Evolutionary conservation across 106 monocot species (phyloP).

Genomic region (Vanilla planifolia): DNA sequence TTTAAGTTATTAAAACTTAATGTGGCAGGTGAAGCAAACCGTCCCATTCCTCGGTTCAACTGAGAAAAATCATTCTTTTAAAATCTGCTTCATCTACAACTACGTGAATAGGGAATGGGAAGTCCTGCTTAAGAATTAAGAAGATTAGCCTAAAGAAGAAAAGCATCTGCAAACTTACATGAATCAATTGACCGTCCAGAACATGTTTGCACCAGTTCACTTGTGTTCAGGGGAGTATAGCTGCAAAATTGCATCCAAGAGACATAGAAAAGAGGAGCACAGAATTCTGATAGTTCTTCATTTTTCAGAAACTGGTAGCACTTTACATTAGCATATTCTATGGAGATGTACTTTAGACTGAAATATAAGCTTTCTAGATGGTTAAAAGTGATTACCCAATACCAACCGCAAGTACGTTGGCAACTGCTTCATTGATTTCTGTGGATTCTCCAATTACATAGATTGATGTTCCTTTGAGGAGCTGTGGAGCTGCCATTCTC

Average conservation of each 20-base stretch:
- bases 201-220: slow-evolving; percentile 76
- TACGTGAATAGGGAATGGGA: too few species aligned
- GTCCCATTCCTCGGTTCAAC: too few species aligned
- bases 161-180: slow-evolving; percentile 30
- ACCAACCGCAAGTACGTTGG: slow-evolving; percentile 64
- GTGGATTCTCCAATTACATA: slow-evolving; percentile 82
- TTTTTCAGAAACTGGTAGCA: neutral
- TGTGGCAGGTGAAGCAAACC: too few species aligned
- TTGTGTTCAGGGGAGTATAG: slow-evolving; percentile 65
- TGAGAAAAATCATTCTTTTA: too few species aligned
- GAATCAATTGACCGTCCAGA: slow-evolving; percentile 62
- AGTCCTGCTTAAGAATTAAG: too few species aligned
- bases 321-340: neutral
- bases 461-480: slow-evolving; percentile 83
- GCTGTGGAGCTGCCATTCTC: slow-evolving; percentile 41
- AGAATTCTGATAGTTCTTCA: neutral
- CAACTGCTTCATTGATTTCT: slow-evolving; percentile 72
- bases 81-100: too few species aligned
- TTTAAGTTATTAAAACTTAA: too few species aligned
- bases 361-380: neutral
- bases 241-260: slow-evolving; percentile 32
- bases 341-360: neutral
- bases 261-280: neutral
- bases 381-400: slow-evolving; percentile 47
- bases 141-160: neutral